Evolutionary conservation across 208 protist species (phyloP).

Genomic region (Eutreptiella sp.): DNA sequence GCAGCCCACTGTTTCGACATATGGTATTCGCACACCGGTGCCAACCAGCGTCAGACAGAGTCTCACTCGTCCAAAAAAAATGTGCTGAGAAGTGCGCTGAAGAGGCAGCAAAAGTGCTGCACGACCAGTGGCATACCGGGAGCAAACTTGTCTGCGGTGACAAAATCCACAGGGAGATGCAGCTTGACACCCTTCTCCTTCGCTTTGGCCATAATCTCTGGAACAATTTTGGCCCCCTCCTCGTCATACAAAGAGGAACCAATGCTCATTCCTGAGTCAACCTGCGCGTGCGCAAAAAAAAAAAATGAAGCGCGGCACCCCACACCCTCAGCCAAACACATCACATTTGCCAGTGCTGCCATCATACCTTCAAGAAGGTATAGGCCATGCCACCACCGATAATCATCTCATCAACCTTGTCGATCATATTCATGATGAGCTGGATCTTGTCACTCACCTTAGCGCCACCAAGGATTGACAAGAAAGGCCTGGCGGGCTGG

Average conservation of each 20-base stretch:
- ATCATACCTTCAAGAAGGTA: slow-evolving; percentile 45
- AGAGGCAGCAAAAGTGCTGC: too few relatives aligned
- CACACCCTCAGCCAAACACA: neutral
- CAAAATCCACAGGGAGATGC: slow-evolving; percentile 74
- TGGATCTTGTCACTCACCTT: slow-evolving; percentile 90
- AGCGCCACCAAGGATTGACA: slow-evolving; percentile 86
- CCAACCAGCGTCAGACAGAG: too few relatives aligned
- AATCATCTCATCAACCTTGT: slow-evolving; percentile 85
- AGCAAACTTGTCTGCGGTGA: slow-evolving; percentile 67
- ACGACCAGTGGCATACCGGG: neutral
- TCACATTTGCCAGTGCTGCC: neutral
- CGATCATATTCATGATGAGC: slow-evolving; percentile 85
- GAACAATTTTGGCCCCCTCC: slow-evolving; percentile 23
- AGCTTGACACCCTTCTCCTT: slow-evolving; percentile 72
- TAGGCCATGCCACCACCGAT: slow-evolving; percentile 75
- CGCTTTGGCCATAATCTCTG: slow-evolving; percentile 62
- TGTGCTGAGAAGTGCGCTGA: too few relatives aligned
- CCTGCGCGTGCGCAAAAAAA: too few relatives aligned
- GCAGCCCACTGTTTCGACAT: too few relatives aligned
- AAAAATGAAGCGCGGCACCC: too few relatives aligned
- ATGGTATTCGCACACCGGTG: too few relatives aligned
- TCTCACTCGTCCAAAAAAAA: too few relatives aligned
- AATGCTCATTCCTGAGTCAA: too few relatives aligned
- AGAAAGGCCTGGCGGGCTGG: slow-evolving; percentile 33
- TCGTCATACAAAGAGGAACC: too few relatives aligned